A percentile compares a stretch with the other conserved stretches of the same genome.
phyloP scores from a whole-genome alignment of 2,329 filamentous ascomycete genomes.

The Rachicladosporium sp. region DNA sequence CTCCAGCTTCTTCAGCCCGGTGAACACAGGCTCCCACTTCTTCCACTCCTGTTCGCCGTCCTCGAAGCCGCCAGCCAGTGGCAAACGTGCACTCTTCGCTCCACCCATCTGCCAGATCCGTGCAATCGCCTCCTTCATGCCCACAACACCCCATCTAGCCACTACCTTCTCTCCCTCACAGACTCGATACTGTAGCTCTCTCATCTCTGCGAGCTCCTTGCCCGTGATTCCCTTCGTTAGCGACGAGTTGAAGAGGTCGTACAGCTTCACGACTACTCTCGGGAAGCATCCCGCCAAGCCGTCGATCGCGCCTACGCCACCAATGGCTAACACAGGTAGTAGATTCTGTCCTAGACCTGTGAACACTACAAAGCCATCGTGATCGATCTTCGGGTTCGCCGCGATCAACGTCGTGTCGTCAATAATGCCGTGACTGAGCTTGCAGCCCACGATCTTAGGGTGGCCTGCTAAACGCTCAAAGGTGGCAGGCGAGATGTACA shows the following conservation, averaged over 20 bases:
- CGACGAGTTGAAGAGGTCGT: slow-evolving; percentile 34
- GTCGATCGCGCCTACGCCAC: slow-evolving; percentile 54
- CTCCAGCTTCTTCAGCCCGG: slow-evolving; percentile 34
- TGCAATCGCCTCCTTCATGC: slow-evolving; percentile 52
- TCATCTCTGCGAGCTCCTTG: slow-evolving; percentile 36
- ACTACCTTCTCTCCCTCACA: slow-evolving; percentile 51
- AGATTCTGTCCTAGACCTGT: slow-evolving; percentile 56
- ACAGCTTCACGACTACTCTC: slow-evolving; percentile 47
- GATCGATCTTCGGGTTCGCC: slow-evolving; percentile 46
- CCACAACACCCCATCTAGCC: slow-evolving; percentile 47
- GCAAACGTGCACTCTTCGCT: slow-evolving; percentile 46
- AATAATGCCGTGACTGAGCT: slow-evolving; percentile 56
- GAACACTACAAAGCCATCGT: slow-evolving; percentile 47
- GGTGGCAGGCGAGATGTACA: slow-evolving; percentile 45
- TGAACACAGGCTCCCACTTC: slow-evolving; percentile 37
- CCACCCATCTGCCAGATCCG: slow-evolving; percentile 49
- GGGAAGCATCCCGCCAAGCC: slow-evolving; percentile 55
- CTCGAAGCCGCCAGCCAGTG: slow-evolving; percentile 45
- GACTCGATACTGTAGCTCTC: slow-evolving; percentile 47
- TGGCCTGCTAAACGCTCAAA: slow-evolving; percentile 48
- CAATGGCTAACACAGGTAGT: slow-evolving; percentile 49
- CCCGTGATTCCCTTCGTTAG: slow-evolving; percentile 30
- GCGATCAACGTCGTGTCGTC: slow-evolving; percentile 52
- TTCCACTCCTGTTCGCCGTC: slow-evolving; percentile 47
- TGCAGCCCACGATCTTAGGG: slow-evolving; percentile 56